Conservation (phyloP, 2,329 filamentous ascomycete species). For the Alternaria angustiovoidea region DNA sequence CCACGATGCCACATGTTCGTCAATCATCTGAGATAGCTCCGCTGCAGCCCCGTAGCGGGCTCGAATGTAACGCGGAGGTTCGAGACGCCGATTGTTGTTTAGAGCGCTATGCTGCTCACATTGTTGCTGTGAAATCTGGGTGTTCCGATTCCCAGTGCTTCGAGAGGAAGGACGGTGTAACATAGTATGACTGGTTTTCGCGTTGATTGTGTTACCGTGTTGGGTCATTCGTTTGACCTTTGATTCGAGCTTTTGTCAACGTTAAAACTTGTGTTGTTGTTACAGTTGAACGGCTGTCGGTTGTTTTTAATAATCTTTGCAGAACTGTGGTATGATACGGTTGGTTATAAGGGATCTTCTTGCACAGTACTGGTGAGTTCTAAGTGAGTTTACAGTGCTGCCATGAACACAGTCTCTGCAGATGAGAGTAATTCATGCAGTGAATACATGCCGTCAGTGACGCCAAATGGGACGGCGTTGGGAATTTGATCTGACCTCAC, state of each 20-base stretch:
- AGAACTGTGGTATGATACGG: not conserved
- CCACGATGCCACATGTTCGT: slow-evolving; percentile 29
- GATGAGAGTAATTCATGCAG: not conserved
- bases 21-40: slow-evolving; percentile 21
- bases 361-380: not conserved
- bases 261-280: not conserved
- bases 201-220: not conserved
- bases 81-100: slow-evolving; percentile 6
- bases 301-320: not conserved
- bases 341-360: not conserved
- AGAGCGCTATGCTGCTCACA: not conserved
- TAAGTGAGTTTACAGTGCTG: not conserved
- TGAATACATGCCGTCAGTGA: not conserved
- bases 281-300: not conserved
- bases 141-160: slow-evolving; percentile 1
- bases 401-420: not conserved
- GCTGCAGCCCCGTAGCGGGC: not conserved
- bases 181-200: not conserved
- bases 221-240: not conserved
- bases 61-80: slow-evolving; percentile 16
- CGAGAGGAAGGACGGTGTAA: not conserved
- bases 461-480: not conserved
- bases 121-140: not conserved
- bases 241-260: not conserved
- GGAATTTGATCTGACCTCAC: not conserved